Evolutionary conservation across 2,329 filamentous ascomycete genomes (phyloP).

Genomic region (Diaporthe ampelina): DNA sequence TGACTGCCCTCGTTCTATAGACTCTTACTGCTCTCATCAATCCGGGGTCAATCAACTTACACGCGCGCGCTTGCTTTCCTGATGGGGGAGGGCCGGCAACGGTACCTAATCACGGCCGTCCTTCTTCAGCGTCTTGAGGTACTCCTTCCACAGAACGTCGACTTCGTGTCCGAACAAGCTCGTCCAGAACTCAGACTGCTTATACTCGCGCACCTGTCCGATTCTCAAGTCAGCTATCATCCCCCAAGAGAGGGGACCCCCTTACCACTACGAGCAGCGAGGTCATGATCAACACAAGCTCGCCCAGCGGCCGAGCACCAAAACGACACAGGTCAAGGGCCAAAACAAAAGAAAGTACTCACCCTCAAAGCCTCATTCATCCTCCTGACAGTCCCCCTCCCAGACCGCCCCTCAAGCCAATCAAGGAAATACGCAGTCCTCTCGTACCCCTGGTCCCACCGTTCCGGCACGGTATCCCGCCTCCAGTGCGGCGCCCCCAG

Average conservation of each 20-base stretch:
- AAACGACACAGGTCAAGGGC: too few relatives aligned
- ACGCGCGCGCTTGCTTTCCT: background rate
- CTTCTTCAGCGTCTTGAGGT: slow-evolving; percentile 59
- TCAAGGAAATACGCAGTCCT: slow-evolving; percentile 92
- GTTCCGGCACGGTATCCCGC: slow-evolving; percentile 60
- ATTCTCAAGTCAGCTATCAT: background rate
- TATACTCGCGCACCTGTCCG: slow-evolving; percentile 61
- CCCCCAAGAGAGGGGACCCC: background rate
- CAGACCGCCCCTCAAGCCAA: slow-evolving; percentile 80
- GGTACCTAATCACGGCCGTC: slow-evolving; percentile 36
- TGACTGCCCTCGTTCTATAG: background rate
- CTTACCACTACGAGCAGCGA: background rate
- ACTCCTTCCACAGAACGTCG: slow-evolving; percentile 80
- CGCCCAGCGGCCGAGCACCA: too few relatives aligned
- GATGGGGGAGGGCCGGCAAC: too few relatives aligned
- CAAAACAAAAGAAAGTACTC: slow-evolving; percentile 47
- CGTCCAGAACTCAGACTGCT: slow-evolving; percentile 76
- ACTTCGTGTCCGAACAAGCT: slow-evolving; percentile 77
- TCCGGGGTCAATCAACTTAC: background rate
- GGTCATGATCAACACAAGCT: too few relatives aligned
- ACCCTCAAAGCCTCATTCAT: slow-evolving; percentile 77
- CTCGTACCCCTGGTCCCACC: slow-evolving; percentile 94
- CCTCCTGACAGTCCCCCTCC: slow-evolving; percentile 69
- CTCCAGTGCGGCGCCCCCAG: slow-evolving; percentile 90
- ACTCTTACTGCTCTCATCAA: too few relatives aligned